Base-by-base conservation (phyloP, 2,329 filamentous ascomycete genomes). In the Diaporthe vaccinii region DNA sequence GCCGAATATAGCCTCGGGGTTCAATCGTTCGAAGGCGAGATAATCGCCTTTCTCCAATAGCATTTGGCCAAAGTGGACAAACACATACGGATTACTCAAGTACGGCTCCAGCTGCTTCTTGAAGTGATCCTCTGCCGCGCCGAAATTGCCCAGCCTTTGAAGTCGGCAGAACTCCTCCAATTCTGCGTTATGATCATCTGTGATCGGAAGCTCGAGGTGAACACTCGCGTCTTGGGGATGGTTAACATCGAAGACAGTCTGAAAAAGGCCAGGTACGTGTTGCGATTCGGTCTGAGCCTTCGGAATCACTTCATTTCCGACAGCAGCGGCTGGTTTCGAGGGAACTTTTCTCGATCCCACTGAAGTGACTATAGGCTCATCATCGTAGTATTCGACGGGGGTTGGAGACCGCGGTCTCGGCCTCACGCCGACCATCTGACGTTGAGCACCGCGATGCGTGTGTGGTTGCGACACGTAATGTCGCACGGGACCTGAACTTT, bases 11-110 rank as follows among this genome's bases (percentile, higher is more conserved):
- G 28, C 31, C 4, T 67, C 44, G 22, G 62, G 12, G 22, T 67
- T 51, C 10, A 67, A 31, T 31, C 31, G 9, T 39, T 67, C 62
- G 10, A 67, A 36, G 22, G 44, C 44, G 3, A 25, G 31, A 14
- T 67, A 67, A 67, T 67, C 44, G 31, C 62, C 62, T 36, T 67
- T 49, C 20, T 67, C 62, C 20, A 67, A 8, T 2, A 67, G 22
- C 62, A 67, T 67, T 25, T 67, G 62, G 22, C 12, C 62, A 36
- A 14, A 67, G 9, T 67, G 62, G 31, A 67, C 44, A 31, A 67
- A 51, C 6, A 67, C 44, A 2, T 67, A 67, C 10, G 62, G 62
- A 46, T 67, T 36, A 22, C 28, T 51, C 44, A 67, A 22, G 14
- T 67, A 36, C 20, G 46, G 22, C 31, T 67, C 44, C 62, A 67